A percentile compares a stretch with the other conserved stretches of the same genome.
These are phyloP conservation scores for Arthrobotrys pseudoclavata DNA, from an alignment of 2,329 filamentous ascomycete species.

Conservation along the genomic window DNA sequence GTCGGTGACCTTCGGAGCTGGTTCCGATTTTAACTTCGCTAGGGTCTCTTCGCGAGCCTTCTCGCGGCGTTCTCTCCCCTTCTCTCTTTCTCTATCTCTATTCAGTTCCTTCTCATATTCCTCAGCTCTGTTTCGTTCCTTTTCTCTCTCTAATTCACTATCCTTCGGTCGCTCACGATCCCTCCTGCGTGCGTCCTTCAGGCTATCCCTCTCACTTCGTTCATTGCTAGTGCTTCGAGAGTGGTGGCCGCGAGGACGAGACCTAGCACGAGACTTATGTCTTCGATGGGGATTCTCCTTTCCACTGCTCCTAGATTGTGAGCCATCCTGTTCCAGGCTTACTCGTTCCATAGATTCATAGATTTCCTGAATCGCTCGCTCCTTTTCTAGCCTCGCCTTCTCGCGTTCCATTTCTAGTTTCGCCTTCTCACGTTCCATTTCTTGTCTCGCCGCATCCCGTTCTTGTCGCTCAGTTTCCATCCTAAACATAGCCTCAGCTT, in stretches of 20 bases:
- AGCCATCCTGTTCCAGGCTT: background rate
- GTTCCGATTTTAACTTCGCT: slow-evolving; percentile 4
- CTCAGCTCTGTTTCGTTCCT: slow-evolving; percentile 1
- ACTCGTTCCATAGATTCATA: slow-evolving; percentile 23
- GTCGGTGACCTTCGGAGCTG: slow-evolving; percentile 37
- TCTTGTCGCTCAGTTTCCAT: slow-evolving; percentile 33
- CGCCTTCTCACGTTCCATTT: background rate
- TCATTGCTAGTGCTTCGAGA: slow-evolving; percentile 49
- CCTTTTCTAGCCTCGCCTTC: slow-evolving; percentile 3
- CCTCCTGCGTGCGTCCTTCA: slow-evolving; percentile 10
- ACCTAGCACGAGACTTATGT: slow-evolving; percentile 22
- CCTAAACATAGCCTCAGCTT: slow-evolving; percentile 21
- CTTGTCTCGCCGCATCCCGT: slow-evolving; percentile 26
- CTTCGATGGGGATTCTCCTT: slow-evolving; percentile 12
- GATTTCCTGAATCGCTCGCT: slow-evolving; percentile 18
- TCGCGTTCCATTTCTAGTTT: background rate
- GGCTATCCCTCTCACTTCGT: slow-evolving; percentile 28
- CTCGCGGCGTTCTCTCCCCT: slow-evolving; percentile 27
- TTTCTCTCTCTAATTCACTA: slow-evolving; percentile 16
- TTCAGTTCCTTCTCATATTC: slow-evolving; percentile 15
- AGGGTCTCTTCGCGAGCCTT: slow-evolving; percentile 34
- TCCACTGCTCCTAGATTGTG: slow-evolving; percentile 1
- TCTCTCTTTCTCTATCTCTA: slow-evolving; percentile 29
- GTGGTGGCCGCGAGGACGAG: slow-evolving; percentile 35
- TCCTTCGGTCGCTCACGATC: slow-evolving; percentile 21